Evolutionary conservation across 345 rosid genomes (phyloP).

Genomic region (Syzygium jambos): DNA sequence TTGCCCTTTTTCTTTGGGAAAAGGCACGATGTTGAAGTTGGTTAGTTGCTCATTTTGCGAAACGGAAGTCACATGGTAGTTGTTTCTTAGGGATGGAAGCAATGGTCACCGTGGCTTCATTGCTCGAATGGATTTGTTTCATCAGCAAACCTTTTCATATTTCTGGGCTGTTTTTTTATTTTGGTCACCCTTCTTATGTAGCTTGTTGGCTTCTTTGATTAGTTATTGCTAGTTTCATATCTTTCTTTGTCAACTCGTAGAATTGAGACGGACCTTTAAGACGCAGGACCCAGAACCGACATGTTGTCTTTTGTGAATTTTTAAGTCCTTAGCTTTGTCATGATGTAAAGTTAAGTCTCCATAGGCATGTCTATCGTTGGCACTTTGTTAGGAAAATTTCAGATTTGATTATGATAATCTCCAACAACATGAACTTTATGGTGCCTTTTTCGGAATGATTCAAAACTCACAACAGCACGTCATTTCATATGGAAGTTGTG

Average conservation of each 20-base stretch:
- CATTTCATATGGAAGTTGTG: neutral
- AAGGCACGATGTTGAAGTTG: neutral
- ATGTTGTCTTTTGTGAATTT: neutral
- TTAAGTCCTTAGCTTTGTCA: neutral
- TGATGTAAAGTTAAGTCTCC: neutral
- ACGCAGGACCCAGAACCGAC: neutral
- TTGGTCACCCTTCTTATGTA: neutral
- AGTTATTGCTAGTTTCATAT: neutral
- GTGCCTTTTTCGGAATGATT: neutral
- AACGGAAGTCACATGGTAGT: neutral
- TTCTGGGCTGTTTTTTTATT: neutral
- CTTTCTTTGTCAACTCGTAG: neutral
- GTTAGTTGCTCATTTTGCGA: neutral
- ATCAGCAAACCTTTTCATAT: neutral
- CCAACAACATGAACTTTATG: neutral
- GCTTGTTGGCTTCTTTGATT: neutral
- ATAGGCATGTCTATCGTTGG: neutral
- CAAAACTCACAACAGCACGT: neutral
- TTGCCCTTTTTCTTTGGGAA: neutral
- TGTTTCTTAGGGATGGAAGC: neutral
- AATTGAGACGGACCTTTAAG: neutral
- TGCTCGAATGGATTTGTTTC: neutral
- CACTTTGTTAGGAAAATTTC: neutral
- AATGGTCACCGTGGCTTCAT: neutral
- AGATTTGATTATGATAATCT: neutral